phyloP scores from a whole-genome alignment of 805 yeast species.

The Zygosaccharomyces lentus region DNA sequence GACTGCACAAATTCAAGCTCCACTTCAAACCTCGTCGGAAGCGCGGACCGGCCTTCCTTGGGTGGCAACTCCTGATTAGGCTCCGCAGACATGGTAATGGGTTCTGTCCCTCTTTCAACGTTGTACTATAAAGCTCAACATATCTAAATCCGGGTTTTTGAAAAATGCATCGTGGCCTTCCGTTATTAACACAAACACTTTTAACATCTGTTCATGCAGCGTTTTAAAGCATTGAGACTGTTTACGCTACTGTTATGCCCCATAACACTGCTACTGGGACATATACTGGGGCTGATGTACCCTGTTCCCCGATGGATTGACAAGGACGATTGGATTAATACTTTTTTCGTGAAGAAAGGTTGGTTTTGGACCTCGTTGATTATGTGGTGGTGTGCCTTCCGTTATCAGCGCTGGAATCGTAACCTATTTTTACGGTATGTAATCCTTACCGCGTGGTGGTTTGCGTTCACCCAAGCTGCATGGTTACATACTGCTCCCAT shows the following conservation, averaged over 20 bases:
- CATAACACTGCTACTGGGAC: constrained; percentile 47
- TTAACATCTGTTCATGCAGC: background rate
- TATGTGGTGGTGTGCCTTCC: constrained; percentile 23
- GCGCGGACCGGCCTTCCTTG: constrained; percentile 3
- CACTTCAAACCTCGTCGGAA: constrained; percentile 49
- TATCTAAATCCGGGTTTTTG: background rate
- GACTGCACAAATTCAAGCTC: constrained; percentile 77
- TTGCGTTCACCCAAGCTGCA: constrained; percentile 71
- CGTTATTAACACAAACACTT: background rate
- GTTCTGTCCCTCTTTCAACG: background rate
- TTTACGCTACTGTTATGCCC: constrained; percentile 34
- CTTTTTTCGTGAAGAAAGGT: constrained; percentile 76
- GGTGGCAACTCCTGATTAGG: constrained; percentile 2
- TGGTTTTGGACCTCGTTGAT: constrained; percentile 83
- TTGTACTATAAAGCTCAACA: background rate
- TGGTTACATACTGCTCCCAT: constrained; percentile 74
- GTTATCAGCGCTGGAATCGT: constrained; percentile 18
- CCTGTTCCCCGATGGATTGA: constrained; percentile 30
- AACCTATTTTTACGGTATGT: constrained; percentile 40
- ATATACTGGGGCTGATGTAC: constrained; percentile 39
- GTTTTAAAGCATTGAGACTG: background rate
- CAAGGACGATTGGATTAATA: constrained; percentile 68
- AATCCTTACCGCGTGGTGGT: constrained; percentile 75
- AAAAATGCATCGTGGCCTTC: background rate
- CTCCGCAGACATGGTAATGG: background rate